phyloP scores from a whole-genome alignment of 2,329 filamentous ascomycete species.

The Nothophaeocryptopus gaeumannii region DNA sequence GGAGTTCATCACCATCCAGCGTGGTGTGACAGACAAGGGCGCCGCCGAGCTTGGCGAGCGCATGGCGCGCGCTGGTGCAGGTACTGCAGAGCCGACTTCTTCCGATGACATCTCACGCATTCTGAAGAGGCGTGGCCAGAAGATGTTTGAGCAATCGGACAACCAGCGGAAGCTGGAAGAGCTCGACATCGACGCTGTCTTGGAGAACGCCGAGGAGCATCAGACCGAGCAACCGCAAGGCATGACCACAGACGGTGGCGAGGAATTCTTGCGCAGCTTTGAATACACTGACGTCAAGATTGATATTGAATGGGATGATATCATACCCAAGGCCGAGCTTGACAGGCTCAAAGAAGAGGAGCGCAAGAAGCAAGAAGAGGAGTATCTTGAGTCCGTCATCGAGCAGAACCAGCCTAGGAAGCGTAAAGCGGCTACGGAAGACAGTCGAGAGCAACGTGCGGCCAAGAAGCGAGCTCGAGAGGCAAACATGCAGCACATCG shows the following conservation, averaged over 20 bases:
- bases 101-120: slow-evolving; percentile 95
- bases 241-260: slow-evolving; percentile 91
- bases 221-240: slow-evolving; percentile 94
- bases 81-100: slow-evolving; percentile 73
- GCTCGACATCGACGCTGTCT: slow-evolving; percentile 93
- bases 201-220: slow-evolving; percentile 95
- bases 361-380: slow-evolving; percentile 76
- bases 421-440: slow-evolving; percentile 64
- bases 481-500: slow-evolving; percentile 57
- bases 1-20: slow-evolving; percentile 95
- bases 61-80: slow-evolving; percentile 61
- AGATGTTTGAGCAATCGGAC: slow-evolving; percentile 96
- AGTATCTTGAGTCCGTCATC: slow-evolving; percentile 76
- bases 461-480: slow-evolving; percentile 67
- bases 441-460: slow-evolving; percentile 61
- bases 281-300: slow-evolving; percentile 98
- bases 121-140: slow-evolving; percentile 95
- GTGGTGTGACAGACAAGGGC: slow-evolving; percentile 92
- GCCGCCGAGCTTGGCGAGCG: slow-evolving; percentile 80
- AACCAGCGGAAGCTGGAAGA: slow-evolving; percentile 97
- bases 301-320: slow-evolving; percentile 94
- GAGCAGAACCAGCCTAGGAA: slow-evolving; percentile 82
- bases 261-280: slow-evolving; percentile 85
- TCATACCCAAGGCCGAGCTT: slow-evolving; percentile 90
- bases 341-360: slow-evolving; percentile 88